Conservation (phyloP, 768 basidiomycete species). For the Amanita molliuscula region DNA sequence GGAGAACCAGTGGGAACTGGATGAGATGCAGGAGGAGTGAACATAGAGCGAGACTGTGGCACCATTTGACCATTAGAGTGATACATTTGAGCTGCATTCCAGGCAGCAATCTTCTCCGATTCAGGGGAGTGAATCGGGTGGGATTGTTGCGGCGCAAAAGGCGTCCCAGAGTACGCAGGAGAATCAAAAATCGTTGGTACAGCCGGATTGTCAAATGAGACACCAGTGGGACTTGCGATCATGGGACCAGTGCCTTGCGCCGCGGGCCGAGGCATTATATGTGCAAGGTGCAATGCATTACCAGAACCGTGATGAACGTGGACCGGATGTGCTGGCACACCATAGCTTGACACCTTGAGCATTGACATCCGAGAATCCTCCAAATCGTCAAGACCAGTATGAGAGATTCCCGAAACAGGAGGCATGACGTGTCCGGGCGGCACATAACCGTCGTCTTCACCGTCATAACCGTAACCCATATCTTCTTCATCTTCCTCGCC, state of each 20-base stretch:
- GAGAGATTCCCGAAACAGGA: conserved; percentile 4
- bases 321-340: conserved; percentile 2
- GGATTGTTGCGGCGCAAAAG: conserved; percentile 1
- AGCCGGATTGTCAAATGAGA: conserved; percentile 4
- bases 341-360: conserved; percentile 25
- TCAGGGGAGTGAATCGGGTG: conserved; percentile 5
- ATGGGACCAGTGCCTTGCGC: conserved; percentile 7
- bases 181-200: conserved; percentile 9
- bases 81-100: conserved; percentile 12
- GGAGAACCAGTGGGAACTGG: conserved; percentile 9
- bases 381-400: conserved; percentile 17
- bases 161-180: conserved; percentile 7
- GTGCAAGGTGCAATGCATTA: conserved; percentile 10
- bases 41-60: conserved; percentile 13
- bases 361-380: conserved; percentile 24
- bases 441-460: conserved; percentile 29
- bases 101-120: conserved; percentile 14
- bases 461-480: conserved; percentile 18
- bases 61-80: conserved; percentile 9
- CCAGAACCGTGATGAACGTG: background rate
- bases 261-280: conserved; percentile 10
- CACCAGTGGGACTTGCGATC: conserved; percentile 9
- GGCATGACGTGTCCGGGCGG: conserved; percentile 3
- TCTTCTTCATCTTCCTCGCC: conserved; percentile 46
- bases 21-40: conserved; percentile 16